These are phyloP conservation scores for Tricholoma sp. DNA, from an alignment of 768 basidiomycete genomes.

Conservation along the genomic window DNA sequence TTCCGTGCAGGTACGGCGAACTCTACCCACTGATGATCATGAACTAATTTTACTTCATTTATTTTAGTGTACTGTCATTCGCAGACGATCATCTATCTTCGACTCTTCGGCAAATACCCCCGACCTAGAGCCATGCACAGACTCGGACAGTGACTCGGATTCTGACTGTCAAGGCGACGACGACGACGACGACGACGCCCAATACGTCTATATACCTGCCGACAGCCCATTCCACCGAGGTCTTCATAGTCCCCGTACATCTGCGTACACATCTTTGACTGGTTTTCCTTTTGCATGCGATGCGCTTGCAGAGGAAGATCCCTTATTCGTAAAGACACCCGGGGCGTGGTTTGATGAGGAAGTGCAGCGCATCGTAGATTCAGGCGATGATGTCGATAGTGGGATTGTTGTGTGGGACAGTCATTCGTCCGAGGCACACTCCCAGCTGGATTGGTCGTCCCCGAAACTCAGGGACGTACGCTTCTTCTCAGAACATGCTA, in stretches of 20 bases:
- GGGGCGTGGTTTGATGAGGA: constrained; percentile 8
- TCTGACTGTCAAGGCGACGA: constrained; percentile 2
- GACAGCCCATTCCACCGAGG: constrained; percentile 35
- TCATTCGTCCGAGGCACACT: background rate
- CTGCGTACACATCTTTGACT: constrained; percentile 23
- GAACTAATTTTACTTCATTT: background rate
- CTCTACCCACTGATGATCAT: background rate
- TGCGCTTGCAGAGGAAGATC: constrained; percentile 20
- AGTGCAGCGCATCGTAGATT: background rate
- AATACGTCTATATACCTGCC: constrained; percentile 34
- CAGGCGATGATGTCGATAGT: background rate
- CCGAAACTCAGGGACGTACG: background rate
- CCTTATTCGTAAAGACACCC: constrained; percentile 8
- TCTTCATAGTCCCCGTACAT: constrained; percentile 22
- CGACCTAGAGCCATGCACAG: constrained; percentile 10
- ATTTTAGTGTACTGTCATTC: constrained; percentile 1
- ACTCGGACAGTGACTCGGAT: constrained; percentile 11
- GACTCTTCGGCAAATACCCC: constrained; percentile 13
- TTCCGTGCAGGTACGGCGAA: background rate
- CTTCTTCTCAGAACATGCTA: background rate
- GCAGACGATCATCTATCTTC: constrained; percentile 5
- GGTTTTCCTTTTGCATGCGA: constrained; percentile 21
- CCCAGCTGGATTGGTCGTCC: background rate
- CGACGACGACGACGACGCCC: constrained; percentile 22
- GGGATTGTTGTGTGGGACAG: constrained; percentile 7